Evolutionary conservation across 208 protist species (phyloP).

Genomic region (Leishmania amazonensis): DNA sequence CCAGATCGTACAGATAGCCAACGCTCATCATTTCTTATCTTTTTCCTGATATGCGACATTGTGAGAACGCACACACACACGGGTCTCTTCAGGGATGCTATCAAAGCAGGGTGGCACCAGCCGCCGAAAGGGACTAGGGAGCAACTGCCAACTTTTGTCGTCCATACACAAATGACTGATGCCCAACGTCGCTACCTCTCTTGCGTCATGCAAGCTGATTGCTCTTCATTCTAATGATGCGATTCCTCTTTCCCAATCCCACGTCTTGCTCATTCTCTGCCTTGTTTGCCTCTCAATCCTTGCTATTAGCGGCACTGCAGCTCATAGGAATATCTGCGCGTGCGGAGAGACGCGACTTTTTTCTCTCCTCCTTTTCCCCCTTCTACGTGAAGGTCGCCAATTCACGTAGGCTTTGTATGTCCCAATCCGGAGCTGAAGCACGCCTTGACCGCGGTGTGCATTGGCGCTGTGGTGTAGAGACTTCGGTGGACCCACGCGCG

Average conservation of each 20-base stretch:
- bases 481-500: background rate
- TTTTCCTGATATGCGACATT: slow-evolving; percentile 1
- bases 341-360: background rate
- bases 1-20: background rate
- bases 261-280: background rate
- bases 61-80: background rate
- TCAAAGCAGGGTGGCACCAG: background rate
- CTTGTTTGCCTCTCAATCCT: background rate
- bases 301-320: background rate
- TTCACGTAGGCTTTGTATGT: slow-evolving; percentile 2
- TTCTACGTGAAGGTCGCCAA: background rate
- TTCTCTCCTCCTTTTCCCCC: background rate
- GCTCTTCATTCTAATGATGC: background rate
- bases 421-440: background rate
- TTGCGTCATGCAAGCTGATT: background rate
- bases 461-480: background rate
- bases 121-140: background rate
- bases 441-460: slow-evolving; percentile 5
- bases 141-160: background rate
- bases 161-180: background rate
- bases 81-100: background rate
- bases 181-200: background rate
- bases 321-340: slow-evolving; percentile 5
- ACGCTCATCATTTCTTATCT: background rate
- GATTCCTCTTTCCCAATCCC: background rate